Evolutionary conservation across 192 early-diverging fungal species (phyloP), one percentile per base, ranked within the genome.

Genomic region (Backusella tuberculispora): DNA sequence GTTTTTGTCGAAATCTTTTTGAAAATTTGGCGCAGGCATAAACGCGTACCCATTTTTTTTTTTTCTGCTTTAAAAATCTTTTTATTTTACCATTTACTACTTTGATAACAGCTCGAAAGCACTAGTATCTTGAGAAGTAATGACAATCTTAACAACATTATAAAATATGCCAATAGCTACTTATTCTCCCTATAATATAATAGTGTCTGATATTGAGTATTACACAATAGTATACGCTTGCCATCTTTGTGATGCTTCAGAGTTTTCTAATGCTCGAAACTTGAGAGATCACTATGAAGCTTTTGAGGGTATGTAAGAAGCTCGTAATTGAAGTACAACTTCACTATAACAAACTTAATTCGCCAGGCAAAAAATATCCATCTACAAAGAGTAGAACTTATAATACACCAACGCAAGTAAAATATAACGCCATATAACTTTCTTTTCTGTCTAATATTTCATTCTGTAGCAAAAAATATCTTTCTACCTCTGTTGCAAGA

Each of bases 311-410:
- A 41, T 42, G 38, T 66, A 66, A 42, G 40, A 66, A 66, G 65
- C 53, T 69, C 66, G 15, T 69, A 69, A 69, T 69, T 44, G 41
- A 69, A 69, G 24, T 69, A 69, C 66, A 69, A 46, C 66, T 69
- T 44, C 66, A 47, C 42, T 69, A 69, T 69, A 69, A 47, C 66
- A 69, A 44, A 44, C 19, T 69, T 69, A 69, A 69, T 69, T 26
- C 42, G 24, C 66, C 21, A 69, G 66, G 44, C 44, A 69, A 69
- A 44, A 47, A 21, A 44, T 47, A 69, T 19, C 66, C 66, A 42
- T 67, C 66, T 42, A 67, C 66, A 67, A 67, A 67, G 66, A 34
- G 53, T 56, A 56, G 53, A 56, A 56, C 19, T 56, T 56, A 56
- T 56, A 56, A 56, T 56, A 56, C 53, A 21, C 53, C 53, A 56